A percentile compares a stretch with the other conserved stretches of the same genome.
Conservation (phyloP, 2,329 filamentous ascomycete species). For the Neoascochyta sp. region DNA sequence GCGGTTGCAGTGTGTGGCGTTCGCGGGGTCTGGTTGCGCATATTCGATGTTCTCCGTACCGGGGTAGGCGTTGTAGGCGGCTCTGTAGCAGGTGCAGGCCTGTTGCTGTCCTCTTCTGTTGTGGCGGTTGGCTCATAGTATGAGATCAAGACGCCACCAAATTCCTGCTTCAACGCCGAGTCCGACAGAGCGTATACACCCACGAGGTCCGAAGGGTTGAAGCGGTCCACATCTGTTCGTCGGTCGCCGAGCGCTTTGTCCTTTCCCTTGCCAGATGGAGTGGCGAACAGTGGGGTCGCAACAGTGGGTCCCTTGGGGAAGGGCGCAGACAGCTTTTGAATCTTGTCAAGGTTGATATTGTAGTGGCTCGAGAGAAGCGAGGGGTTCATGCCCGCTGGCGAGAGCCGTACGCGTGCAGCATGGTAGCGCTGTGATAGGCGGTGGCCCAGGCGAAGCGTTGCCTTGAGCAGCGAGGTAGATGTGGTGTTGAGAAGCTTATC, state of each 20-base stretch:
- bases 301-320: conserved; percentile 66
- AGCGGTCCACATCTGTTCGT: conserved; percentile 32
- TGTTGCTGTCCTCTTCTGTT: conserved; percentile 20
- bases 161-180: conserved; percentile 62
- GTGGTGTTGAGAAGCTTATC: conserved; percentile 87
- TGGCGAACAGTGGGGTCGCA: conserved; percentile 49
- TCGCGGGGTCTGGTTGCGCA: conserved; percentile 51
- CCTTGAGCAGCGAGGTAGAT: conserved; percentile 71
- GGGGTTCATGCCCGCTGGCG: conserved; percentile 63
- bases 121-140: conserved; percentile 62
- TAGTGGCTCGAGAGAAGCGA: conserved; percentile 80
- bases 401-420: conserved; percentile 74
- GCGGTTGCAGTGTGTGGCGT: conserved; percentile 42
- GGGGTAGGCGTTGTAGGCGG: conserved; percentile 71
- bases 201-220: conserved; percentile 62
- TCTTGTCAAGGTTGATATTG: conserved; percentile 67
- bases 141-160: conserved; percentile 73
- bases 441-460: conserved; percentile 74
- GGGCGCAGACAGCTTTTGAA: conserved; percentile 77
- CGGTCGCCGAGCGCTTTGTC: conserved; percentile 58
- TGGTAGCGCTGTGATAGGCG: conserved; percentile 91
- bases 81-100: conserved; percentile 21
- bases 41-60: conserved; percentile 60
- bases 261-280: conserved; percentile 67
- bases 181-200: conserved; percentile 57